Conservation (phyloP, 805 yeast species). For the Starmerella bacillaris region DNA sequence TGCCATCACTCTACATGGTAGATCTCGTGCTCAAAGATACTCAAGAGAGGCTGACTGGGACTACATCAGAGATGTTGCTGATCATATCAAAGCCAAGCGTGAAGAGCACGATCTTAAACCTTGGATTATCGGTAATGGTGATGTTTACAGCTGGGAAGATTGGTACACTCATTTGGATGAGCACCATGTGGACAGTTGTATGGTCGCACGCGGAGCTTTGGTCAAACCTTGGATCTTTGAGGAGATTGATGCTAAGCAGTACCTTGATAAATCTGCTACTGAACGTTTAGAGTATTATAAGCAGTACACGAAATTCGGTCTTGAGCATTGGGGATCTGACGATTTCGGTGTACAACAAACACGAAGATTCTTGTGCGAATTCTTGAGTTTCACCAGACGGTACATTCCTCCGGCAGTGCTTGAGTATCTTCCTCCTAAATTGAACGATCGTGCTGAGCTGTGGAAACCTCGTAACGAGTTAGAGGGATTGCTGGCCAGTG, state of each 20-base stretch:
- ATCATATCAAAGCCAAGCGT: constrained; percentile 39
- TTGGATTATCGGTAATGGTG: constrained; percentile 89
- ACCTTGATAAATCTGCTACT: constrained; percentile 73
- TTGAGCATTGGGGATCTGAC: constrained; percentile 96
- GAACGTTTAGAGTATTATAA: constrained; percentile 67
- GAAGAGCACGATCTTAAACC: constrained; percentile 48
- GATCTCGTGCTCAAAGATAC: constrained; percentile 91
- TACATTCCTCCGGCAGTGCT: constrained; percentile 87
- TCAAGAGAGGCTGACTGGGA: constrained; percentile 87
- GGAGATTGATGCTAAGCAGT: constrained; percentile 77
- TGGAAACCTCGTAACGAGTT: constrained; percentile 88
- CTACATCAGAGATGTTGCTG: constrained; percentile 60
- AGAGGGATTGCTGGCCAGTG: constrained; percentile 73
- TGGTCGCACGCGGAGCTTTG: constrained; percentile 96
- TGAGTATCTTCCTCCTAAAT: constrained; percentile 69
- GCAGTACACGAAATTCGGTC: constrained; percentile 57
- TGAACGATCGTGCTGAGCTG: constrained; percentile 84
- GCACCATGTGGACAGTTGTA: constrained; percentile 70
- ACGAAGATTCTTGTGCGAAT: constrained; percentile 85
- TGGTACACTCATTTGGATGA: constrained; percentile 58
- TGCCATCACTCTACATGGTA: constrained; percentile 86
- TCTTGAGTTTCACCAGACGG: constrained; percentile 80
- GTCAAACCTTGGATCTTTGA: constrained; percentile 98
- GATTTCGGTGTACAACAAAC: constrained; percentile 80
- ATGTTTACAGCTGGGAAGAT: constrained; percentile 68